Conservation (phyloP, 352 stramenopile genomes). For the Globisporangium viniferum region DNA sequence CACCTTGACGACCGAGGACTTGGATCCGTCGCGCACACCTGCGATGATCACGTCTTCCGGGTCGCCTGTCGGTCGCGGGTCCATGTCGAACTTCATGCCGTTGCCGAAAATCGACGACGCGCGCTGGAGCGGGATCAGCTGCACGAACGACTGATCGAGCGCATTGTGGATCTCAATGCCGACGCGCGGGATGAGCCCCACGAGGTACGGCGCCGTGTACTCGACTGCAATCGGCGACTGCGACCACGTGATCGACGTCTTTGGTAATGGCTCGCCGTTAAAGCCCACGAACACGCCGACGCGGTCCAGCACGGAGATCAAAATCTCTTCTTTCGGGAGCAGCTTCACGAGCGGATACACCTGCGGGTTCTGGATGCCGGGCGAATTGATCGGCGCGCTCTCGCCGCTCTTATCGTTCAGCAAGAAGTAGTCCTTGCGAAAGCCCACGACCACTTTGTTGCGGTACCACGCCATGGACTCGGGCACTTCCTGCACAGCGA, state of each 20-base stretch:
- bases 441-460: conserved; percentile 85
- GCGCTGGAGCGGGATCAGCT: conserved; percentile 62
- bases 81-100: conserved; percentile 91
- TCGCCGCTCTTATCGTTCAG: conserved; percentile 85
- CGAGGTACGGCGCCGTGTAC: conserved; percentile 76
- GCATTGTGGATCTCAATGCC: conserved; percentile 82
- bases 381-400: conserved; percentile 63
- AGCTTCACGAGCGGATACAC: conserved; percentile 76
- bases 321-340: conserved; percentile 80
- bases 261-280: conserved; percentile 70
- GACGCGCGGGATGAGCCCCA: conserved; percentile 70
- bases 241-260: conserved; percentile 83
- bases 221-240: conserved; percentile 70
- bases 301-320: conserved; percentile 81
- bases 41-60: conserved; percentile 79
- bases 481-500: conserved; percentile 65
- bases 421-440: conserved; percentile 71
- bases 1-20: conserved; percentile 80
- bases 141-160: conserved; percentile 69
- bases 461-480: conserved; percentile 86
- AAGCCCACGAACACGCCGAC: conserved; percentile 81
- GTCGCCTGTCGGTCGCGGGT: conserved; percentile 66
- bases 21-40: conserved; percentile 62
- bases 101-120: conserved; percentile 82
- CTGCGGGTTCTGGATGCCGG: conserved; percentile 60